Evolutionary conservation across 192 early-diverging fungal genomes (phyloP), one percentile per base, ranked within the genome.

Genomic region (Diversispora epigaea): DNA sequence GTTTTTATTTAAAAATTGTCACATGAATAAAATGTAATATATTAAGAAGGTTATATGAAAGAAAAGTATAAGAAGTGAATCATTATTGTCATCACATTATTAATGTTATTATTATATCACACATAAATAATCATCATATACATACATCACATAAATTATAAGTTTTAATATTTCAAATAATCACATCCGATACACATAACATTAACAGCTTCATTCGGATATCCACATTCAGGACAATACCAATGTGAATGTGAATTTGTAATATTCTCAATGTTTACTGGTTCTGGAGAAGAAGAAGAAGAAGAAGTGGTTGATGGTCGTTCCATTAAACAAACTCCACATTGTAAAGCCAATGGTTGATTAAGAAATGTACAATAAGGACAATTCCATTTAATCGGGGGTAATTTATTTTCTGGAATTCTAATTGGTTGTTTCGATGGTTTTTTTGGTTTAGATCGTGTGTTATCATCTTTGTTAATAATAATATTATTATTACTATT

Each of bases 341-440:
- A 89, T 58, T 82, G 82, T 1, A 85, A 75, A 4, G 54, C 78
- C 46, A 84, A 44, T 12, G 81, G 61, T 40, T 46, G n/a, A 65
- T 89, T 89, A 44, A 84, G 3, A 32, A 89, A 76, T n/a, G 89
- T 90, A 74, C 89, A 90, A 9, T 52, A 21, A 0, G 86, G 78
- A 72, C 89, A 90, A 9, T 73, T 17, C 89, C 89, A 90, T 43
- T 70, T 19, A 0, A 66, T 21, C 17, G 22, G 12, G 14, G 57
- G 45, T 63, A 54, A 40, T 54, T 22, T 70, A 44, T 40, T 6
- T n/a, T 7, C 60, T 41, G 41, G 67, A 44, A 60, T 61, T 32
- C 15, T n/a, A 73, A 21, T 17, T 12, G 52, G n/a, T 6, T 54
- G 10, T 46, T 4, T 41, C 15, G 22, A 43, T 52, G 25, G 54